Base-by-base conservation (phyloP, 192 early-diverging fungal genomes). In the Haplosporangium gracile region DNA sequence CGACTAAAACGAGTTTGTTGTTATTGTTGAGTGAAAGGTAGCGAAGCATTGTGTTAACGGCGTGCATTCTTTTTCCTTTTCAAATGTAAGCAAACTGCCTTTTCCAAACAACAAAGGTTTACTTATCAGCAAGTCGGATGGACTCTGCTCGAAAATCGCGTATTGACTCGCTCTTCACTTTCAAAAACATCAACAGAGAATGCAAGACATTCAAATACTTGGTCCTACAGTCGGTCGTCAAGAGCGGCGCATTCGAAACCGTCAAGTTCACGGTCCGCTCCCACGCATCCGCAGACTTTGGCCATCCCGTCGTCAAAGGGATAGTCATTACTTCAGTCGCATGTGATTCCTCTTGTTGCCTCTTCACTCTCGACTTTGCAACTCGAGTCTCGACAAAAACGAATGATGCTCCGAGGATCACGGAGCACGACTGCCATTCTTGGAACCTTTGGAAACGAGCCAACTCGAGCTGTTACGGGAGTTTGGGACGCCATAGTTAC, bases 201-300 rank as follows among this genome's bases (percentile, higher is more conserved):
- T 55, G 74, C 22, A 3, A 26, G 1, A 81, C 22, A 43, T 70
- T 63, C 80, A 75, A 5, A 5, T 11, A 74, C 26, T 63, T 69
- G 24, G 68, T 10, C 26, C 29, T 57, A 7, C 20, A 11, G n/a
- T 36, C 36, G 24, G 47, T 26, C 32, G 65, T 13, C 32, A 81
- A 18, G 15, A 24, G 24, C 0, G 72, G 73, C 20, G 47, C n/a
- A 15, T 32, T 49, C 15, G 79, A 73, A 11, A 75, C 32, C 34
- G 47, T 55, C 63, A 75, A 53, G 24, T 11, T 51, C 24, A 71
- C 68, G 2, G 74, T 75, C 39, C 60, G 39, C 9, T 70, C 80
- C 68, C 74, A 75, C 22, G 38, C 32, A 7, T 32, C 65, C 1
- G 9, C 4, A 1, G 24, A 6, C 4, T 29, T 39, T 2, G 73